These are phyloP conservation scores for Mediolabrus comicus DNA, from an alignment of 108 stramenopile genomes.

Conservation along the genomic window DNA sequence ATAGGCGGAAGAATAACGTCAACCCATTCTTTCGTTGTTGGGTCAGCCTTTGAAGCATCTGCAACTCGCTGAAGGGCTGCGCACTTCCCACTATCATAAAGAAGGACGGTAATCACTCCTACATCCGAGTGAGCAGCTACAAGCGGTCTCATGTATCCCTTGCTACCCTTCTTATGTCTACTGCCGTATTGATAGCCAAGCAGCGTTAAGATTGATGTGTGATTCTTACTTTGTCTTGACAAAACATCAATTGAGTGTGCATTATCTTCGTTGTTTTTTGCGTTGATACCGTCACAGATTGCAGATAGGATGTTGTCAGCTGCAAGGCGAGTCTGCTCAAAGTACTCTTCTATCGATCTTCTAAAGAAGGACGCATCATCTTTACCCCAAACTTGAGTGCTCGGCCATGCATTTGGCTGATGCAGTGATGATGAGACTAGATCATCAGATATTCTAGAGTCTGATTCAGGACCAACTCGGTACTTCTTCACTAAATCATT, in stretches of 20 bases:
- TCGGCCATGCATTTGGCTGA: conserved; percentile 72
- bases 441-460: neutral
- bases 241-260: conserved; percentile 23
- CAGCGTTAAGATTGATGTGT: conserved; percentile 72
- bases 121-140: conserved; percentile 81
- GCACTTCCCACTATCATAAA: conserved; percentile 69
- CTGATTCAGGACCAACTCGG: conserved; percentile 55
- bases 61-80: conserved; percentile 55
- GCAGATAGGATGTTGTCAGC: conserved; percentile 54
- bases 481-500: conserved; percentile 80
- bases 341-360: conserved; percentile 53
- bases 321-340: conserved; percentile 36
- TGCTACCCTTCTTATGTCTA: conserved; percentile 58
- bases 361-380: conserved; percentile 38
- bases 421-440: conserved; percentile 41
- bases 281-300: conserved; percentile 61
- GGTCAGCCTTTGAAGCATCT: neutral
- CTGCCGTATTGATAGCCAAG: conserved; percentile 64
- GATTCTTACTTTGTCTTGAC: conserved; percentile 12
- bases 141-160: conserved; percentile 46
- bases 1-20: conserved; percentile 58
- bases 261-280: conserved; percentile 17
- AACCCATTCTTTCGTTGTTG: conserved; percentile 38
- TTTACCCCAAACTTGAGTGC: conserved; percentile 42
- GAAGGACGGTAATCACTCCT: conserved; percentile 68